Evolutionary conservation across 106 monocot genomes (phyloP).

Genomic region (Iris macrosiphon): DNA sequence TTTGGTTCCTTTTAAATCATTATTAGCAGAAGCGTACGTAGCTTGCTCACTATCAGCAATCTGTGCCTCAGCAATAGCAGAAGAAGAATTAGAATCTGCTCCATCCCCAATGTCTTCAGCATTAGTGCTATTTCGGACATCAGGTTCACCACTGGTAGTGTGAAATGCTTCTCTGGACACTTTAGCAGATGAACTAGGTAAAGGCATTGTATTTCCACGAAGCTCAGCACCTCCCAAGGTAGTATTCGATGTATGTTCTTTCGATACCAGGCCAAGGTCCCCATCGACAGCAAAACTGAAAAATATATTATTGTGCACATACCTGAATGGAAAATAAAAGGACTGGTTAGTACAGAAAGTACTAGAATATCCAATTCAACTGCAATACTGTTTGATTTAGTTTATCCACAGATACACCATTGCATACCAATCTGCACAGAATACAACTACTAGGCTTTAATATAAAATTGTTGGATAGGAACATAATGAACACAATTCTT

Average conservation of each 20-base stretch:
- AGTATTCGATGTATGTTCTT: conserved; percentile 23
- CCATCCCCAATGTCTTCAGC: conserved; percentile 6
- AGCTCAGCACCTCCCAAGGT: conserved; percentile 11
- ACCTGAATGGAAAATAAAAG: conserved; percentile 44
- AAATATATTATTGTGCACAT: conserved; percentile 99
- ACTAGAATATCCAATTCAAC: not conserved
- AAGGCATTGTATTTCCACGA: conserved; percentile 10
- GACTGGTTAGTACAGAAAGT: conserved; percentile 2
- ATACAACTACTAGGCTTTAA: no score
- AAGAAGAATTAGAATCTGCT: conserved; percentile 23
- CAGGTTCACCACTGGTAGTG: conserved; percentile 8
- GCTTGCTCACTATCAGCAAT: conserved; percentile 85
- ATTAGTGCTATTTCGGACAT: conserved; percentile 2
- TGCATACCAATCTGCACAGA: not conserved
- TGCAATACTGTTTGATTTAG: not conserved
- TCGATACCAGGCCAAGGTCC: conserved; percentile 64
- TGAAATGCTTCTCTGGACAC: conserved; percentile 1
- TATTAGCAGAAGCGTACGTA: conserved; percentile 98
- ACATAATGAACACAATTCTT: no score
- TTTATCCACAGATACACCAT: not conserved
- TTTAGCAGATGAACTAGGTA: conserved; percentile 9
- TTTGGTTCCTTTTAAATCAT: conserved; percentile 96
- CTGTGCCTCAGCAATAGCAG: conserved; percentile 35
- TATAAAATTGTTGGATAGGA: no score
- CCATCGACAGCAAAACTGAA: conserved; percentile 97